phyloP scores from a whole-genome alignment of 176 grass and related monocot genomes.

The Typha latifolia region DNA sequence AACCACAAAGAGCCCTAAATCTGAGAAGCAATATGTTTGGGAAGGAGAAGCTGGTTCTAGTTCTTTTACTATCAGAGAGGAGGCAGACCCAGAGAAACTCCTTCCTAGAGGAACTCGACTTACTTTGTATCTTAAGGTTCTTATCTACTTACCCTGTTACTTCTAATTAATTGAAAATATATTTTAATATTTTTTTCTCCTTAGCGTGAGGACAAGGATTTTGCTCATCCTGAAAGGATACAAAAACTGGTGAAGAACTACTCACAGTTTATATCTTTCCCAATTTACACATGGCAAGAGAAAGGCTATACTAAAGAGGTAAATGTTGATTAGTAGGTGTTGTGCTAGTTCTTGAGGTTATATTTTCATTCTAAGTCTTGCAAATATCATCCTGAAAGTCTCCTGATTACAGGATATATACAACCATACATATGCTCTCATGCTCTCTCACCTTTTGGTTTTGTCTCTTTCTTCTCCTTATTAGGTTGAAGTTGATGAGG shows the following conservation, averaged over 20 bases:
- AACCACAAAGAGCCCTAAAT: constrained; percentile 90
- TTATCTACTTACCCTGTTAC: constrained; percentile 14
- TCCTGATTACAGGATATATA: not conserved
- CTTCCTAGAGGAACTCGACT: constrained; percentile 81
- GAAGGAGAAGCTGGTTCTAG: constrained; percentile 68
- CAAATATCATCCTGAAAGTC: not conserved
- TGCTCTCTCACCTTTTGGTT: too few species aligned
- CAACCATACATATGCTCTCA: not conserved
- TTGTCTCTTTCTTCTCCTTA: not conserved
- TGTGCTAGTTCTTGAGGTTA: constrained; percentile 4
- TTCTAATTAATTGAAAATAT: not conserved
- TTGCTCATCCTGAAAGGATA: constrained; percentile 90
- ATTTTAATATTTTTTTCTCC: not conserved
- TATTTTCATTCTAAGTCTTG: not conserved
- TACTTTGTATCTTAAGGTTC: constrained; percentile 87
- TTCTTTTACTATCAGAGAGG: constrained; percentile 77
- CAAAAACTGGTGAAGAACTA: constrained; percentile 97
- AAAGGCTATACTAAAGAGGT: constrained; percentile 95
- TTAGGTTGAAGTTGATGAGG: constrained; percentile 89
- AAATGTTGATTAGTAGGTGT: not conserved
- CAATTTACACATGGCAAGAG: constrained; percentile 96
- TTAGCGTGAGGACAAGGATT: constrained; percentile 82
- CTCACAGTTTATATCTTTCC: constrained; percentile 98
- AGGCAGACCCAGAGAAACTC: constrained; percentile 68
- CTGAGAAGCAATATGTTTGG: constrained; percentile 98